Evolutionary conservation across 345 rosid genomes (phyloP), one percentile per base, ranked within the genome.

Genomic region (Arabidopsis suecica): DNA sequence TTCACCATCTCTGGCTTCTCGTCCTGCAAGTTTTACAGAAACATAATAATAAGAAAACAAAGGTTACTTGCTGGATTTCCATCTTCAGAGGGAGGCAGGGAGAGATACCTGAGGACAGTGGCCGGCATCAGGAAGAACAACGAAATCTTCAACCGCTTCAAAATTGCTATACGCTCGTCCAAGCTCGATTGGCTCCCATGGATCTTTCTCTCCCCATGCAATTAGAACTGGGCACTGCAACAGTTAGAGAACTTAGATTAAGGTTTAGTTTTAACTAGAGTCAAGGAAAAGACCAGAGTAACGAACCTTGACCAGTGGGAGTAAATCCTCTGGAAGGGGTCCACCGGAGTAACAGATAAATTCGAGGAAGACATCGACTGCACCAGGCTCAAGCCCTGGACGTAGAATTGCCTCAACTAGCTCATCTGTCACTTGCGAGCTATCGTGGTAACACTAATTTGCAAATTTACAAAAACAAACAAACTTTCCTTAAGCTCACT

Each of bases 181-280:
- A 22, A 89, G 97, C 37, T 93, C 84, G 10, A 93, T 83, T 16
- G 89, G 91, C 65, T 93, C 97, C 97, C 97, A 91, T 16, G 98
- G 98, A 77, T 93, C 98, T 88, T 91, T 88, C 76, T 91, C 97
- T 48, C 97, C 98, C 96, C 98, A 93, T 12, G 84, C 97, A 80
- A 93, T 80, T 76, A 91, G 58, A 74, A 93, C 93, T 60, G 95
- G 97, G 41, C 98, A 93, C 93, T 91, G 81, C 38, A 50, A 56
- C 34, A 50, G 6, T 40, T 60, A 6, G 11, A 40, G 69, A 62
- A 36, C 13, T 53, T 37, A 75, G 50, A 57, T 45, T 51, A 58
- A 68, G 71, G 23, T 65, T 16, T 33, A 34, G 70, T 34, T 50
- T 60, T 11, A 30, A 37, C 53, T 5, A 62, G 3, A 20, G 42